Base-by-base conservation (phyloP, 148 eudicot genomes). In the Vaccinium myrtillus region DNA sequence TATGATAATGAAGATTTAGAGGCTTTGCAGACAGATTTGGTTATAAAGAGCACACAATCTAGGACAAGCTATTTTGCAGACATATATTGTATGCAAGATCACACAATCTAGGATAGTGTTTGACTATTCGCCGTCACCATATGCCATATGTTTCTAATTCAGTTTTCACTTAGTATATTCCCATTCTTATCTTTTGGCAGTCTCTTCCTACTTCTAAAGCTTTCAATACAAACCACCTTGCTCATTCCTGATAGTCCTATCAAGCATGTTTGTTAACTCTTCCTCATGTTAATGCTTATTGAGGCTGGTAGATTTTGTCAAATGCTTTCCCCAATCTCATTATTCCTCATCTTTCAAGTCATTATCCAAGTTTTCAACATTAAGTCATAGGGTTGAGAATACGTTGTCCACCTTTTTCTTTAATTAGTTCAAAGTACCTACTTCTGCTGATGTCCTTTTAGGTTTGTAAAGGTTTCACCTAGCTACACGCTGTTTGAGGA, bases 401-500 rank as follows among this genome's bases (percentile, higher is more conserved):
- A 53, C 81, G 39, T 36, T 36, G 39, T 36, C 39, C 39, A 36
- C 15, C 21, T 67, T 32, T 32, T 14, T 23, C 53, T 77, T 78
- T 14, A 51, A 15, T 27, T 51, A 19, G 8, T 49, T 30, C 21
- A 0, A 51, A 25, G 43, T 25, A 78, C 61, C 63, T n/a, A 27
- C 46, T 53, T 78, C 63, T 53, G 18, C 19, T 54, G 79, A 78
- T 78, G 18, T 27, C 78, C 54, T 39, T 13, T 50, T 30, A 25
- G 39, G n/a, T 78, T 78, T 78, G 36, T 53, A n/a, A 43, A 54
- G 59, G 36, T 77, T 65, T 77, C 81, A 78, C n/a, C 61, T 78
- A 43, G 61, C 81, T 25, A 15, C 59, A 25, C 18, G 30, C 5
- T 53, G 23, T 77, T 49, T 6, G 9, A 27, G 46, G 53, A 15